Percentiles rank a stretch among this genome's conserved stretches.
Evolutionary conservation across 805 yeast species (phyloP).

Genomic region (Pichia paraexigua): DNA sequence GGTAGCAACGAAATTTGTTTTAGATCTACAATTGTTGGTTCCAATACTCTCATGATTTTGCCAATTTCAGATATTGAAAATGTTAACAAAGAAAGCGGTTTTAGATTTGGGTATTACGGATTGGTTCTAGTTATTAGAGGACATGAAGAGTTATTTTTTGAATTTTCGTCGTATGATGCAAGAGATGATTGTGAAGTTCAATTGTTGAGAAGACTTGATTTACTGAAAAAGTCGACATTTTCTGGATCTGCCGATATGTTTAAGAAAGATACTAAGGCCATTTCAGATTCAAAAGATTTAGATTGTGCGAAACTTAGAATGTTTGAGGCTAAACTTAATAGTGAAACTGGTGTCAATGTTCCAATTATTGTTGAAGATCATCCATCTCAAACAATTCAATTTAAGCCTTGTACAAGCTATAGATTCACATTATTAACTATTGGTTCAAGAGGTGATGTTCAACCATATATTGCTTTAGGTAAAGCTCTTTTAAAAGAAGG

Average conservation of each 20-base stretch:
- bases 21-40: constrained; percentile 70
- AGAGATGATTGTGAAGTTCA: constrained; percentile 68
- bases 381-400: constrained; percentile 33
- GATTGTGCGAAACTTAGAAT: constrained; percentile 55
- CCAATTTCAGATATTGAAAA: constrained; percentile 70
- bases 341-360: constrained; percentile 53
- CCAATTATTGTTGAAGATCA: constrained; percentile 65
- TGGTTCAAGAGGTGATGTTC: constrained; percentile 96
- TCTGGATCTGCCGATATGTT: background rate
- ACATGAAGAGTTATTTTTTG: constrained; percentile 69
- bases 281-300: constrained; percentile 24
- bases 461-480: constrained; percentile 89
- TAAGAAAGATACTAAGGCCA: constrained; percentile 4
- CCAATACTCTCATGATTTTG: constrained; percentile 70
- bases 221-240: constrained; percentile 18
- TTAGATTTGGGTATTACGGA: constrained; percentile 63
- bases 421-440: constrained; percentile 72
- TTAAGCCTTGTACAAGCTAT: constrained; percentile 47
- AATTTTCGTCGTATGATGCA: constrained; percentile 54
- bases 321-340: constrained; percentile 58
- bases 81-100: constrained; percentile 59
- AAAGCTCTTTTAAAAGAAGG: constrained; percentile 74
- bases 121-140: constrained; percentile 64
- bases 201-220: constrained; percentile 43
- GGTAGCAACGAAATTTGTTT: constrained; percentile 68